phyloP scores from a whole-genome alignment of 257 asterid genomes.

The Solanum commersonii region DNA sequence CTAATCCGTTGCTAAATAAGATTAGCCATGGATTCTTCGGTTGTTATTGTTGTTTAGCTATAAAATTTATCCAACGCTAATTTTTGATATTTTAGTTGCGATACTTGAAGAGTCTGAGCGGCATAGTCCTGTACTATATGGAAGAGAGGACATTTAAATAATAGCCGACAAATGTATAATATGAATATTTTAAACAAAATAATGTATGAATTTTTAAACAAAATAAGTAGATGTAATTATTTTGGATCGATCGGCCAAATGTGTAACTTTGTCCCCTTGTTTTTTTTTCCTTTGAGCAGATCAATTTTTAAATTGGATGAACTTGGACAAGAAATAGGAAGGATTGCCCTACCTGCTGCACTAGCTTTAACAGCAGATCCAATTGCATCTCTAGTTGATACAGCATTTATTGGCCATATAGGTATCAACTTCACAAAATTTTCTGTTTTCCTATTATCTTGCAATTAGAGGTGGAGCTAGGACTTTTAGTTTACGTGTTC shows the following conservation, averaged over 20 bases:
- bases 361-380: slow-evolving; percentile 83
- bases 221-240: neutral
- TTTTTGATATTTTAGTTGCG: neutral
- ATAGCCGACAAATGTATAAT: no score
- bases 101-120: neutral
- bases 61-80: neutral
- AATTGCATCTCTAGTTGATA: slow-evolving; percentile 71
- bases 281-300: slow-evolving; percentile 12
- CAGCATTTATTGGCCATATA: slow-evolving; percentile 79
- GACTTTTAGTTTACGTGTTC: neutral
- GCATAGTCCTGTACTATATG: neutral
- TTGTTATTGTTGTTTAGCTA: neutral
- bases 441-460: neutral
- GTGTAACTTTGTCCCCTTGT: neutral
- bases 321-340: slow-evolving; percentile 56
- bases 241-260: neutral
- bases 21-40: rapidly evolving
- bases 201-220: neutral
- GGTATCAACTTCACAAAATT: slow-evolving; percentile 19
- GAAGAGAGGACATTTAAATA: no score
- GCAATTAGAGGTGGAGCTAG: neutral
- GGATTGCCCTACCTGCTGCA: slow-evolving; percentile 63
- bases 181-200: neutral
- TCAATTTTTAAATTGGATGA: slow-evolving; percentile 52
- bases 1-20: neutral